Evolutionary conservation across 116 monocot genomes (phyloP).

Genomic region (Cymodocea nodosa): DNA sequence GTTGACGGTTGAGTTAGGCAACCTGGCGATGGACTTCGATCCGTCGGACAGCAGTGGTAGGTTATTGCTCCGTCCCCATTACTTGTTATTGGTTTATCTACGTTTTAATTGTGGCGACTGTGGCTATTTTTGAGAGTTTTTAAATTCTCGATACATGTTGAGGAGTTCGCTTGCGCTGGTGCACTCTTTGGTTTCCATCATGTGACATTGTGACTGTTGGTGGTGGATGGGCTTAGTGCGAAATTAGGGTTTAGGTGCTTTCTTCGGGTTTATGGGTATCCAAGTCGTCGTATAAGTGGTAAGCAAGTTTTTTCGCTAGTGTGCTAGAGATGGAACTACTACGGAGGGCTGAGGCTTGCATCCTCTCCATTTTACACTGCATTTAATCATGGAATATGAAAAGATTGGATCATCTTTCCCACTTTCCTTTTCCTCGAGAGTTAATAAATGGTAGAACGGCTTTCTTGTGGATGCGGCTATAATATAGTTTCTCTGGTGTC

Average conservation of each 20-base stretch:
- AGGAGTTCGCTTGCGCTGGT: background rate
- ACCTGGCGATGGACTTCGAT: slow-evolving; percentile 21
- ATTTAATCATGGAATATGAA: no score
- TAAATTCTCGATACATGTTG: background rate
- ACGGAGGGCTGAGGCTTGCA: no score
- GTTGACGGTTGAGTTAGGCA: no score
- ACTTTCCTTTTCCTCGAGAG: no score
- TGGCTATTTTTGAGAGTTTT: background rate
- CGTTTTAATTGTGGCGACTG: background rate
- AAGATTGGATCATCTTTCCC: no score
- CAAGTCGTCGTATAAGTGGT: background rate
- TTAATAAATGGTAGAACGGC: no score
- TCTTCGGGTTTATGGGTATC: background rate
- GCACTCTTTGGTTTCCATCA: background rate
- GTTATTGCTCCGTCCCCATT: background rate
- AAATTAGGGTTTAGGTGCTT: slow-evolving; percentile 4
- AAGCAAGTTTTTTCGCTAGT: background rate
- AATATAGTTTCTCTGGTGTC: no score
- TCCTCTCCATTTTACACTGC: no score
- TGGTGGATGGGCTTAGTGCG: background rate
- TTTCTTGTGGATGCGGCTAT: no score
- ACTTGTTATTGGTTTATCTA: background rate
- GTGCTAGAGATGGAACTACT: no score
- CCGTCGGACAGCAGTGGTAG: slow-evolving; percentile 41
- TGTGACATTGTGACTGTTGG: background rate